Base-by-base conservation (phyloP, 2,329 filamentous ascomycete genomes). In the Clarireedia paspali region DNA sequence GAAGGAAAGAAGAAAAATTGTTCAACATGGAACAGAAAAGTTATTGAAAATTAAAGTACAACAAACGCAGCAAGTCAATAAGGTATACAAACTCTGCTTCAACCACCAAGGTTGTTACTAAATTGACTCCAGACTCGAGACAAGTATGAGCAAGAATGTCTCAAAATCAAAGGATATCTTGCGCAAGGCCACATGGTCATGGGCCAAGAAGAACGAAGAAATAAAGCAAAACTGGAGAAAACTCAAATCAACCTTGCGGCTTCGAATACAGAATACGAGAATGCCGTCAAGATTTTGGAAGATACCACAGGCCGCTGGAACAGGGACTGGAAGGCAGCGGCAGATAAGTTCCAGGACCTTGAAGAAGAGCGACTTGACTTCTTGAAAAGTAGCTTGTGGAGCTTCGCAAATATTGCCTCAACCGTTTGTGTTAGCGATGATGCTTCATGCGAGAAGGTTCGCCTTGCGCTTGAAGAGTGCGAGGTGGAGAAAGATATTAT, bases 161-260 rank as follows among this genome's bases (percentile, higher is more conserved):
- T 99, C 46, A 94, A 96, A 70, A 97, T 99, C 71, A 99, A 99
- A 73, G 94, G 94, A 40, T 99, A 99, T 68, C 82, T 99, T 4
- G 94, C 95, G 4, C 94, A 99, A 72, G 94, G 94, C 9, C 95
- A 99, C 70, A 99, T 99, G 94, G 94, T 99, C 57, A 99, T 99
- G 94, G 94, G 94, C 14, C 94, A 99, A 66, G 94, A 99, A 70
- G 94, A 99, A 75, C 84, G 94, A 27, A 96, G 96, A 74, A 99
- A 99, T 73, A 99, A 99, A 74, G 91, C 92, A 23, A 97, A 96
- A 73, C 81, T 99, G 45, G 94, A 99, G 72, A 99, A 99, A 80
- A 97, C 94, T 1, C 94, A 99, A 70, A 94, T 96, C 65, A 95
- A 91, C 67, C 81, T 99, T 57, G 91, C 91, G 0, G 85, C 85